Conservation (phyloP, 1,284 basidiomycete genomes). For the Ustilago hordei region DNA sequence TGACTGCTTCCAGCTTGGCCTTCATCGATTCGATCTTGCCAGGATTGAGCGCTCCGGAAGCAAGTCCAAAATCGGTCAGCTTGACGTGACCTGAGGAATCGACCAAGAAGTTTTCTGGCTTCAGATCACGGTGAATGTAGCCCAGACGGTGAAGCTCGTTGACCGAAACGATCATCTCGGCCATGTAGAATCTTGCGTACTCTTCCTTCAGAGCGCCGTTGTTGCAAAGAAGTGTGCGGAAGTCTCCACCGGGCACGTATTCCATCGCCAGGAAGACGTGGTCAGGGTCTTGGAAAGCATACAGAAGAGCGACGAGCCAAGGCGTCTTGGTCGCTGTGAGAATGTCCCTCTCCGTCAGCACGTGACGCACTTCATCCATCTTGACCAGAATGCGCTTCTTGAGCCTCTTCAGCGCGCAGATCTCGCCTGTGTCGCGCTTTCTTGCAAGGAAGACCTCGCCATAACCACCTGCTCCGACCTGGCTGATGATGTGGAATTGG, state of each 20-base stretch:
- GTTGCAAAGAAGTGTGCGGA: conserved; percentile 69
- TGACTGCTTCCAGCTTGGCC: conserved; percentile 95
- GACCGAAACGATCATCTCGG: conserved; percentile 69
- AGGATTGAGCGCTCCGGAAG: conserved; percentile 95
- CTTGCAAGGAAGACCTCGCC: conserved; percentile 69
- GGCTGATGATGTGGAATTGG: conserved; percentile 69
- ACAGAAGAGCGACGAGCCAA: conserved; percentile 67
- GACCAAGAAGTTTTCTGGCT: conserved; percentile 99
- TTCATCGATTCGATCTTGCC: conserved; percentile 93
- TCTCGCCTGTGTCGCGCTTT: conserved; percentile 68
- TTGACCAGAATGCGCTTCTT: conserved; percentile 68
- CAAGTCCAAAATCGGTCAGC: conserved; percentile 96
- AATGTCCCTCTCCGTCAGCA: conserved; percentile 68
- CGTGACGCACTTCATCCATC: conserved; percentile 70
- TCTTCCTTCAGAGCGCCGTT: conserved; percentile 71
- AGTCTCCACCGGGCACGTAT: conserved; percentile 69
- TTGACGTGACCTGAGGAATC: conserved; percentile 97
- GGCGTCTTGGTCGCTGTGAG: conserved; percentile 68
- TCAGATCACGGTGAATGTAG: conserved; percentile 86
- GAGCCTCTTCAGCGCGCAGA: conserved; percentile 68
- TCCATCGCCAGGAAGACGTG: conserved; percentile 73
- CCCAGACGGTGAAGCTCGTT: conserved; percentile 67
- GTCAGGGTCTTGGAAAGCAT: conserved; percentile 68
- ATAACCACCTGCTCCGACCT: conserved; percentile 69
- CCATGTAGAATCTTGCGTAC: conserved; percentile 68